These are phyloP conservation scores for Kalaharituber pfeilii DNA, from an alignment of 2,329 filamentous ascomycete genomes.

Conservation along the genomic window DNA sequence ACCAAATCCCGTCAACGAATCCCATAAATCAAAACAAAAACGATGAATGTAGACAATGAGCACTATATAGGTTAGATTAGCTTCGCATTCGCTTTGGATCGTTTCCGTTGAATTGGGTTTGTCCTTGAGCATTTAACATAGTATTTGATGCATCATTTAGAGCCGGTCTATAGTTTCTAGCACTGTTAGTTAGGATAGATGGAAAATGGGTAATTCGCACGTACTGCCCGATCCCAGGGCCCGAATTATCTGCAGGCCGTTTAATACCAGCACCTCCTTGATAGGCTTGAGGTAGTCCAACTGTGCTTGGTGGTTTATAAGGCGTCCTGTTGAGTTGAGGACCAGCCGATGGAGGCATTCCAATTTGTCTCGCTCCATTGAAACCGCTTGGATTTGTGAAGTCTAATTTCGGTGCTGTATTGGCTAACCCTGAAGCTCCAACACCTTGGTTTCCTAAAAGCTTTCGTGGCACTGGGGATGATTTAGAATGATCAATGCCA, in stretches of 20 bases:
- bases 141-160: conserved; percentile 11
- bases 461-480: conserved; percentile 21
- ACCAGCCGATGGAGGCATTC: conserved; percentile 11
- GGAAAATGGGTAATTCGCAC: neutral
- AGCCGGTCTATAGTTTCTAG: conserved; percentile 9
- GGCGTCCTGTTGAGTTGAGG: neutral
- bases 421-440: neutral
- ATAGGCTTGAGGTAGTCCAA: conserved; percentile 10
- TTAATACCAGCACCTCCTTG: conserved; percentile 12
- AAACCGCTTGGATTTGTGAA: conserved; percentile 19
- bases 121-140: conserved; percentile 8
- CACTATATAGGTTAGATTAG: neutral
- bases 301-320: conserved; percentile 5
- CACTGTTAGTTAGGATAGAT: conserved; percentile 4
- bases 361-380: conserved; percentile 13
- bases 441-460: conserved; percentile 12
- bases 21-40: neutral
- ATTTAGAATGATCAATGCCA: conserved; percentile 23
- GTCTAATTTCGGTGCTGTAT: conserved; percentile 14
- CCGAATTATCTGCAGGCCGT: conserved; percentile 8
- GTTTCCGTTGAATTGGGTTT: conserved; percentile 6
- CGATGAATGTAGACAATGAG: neutral
- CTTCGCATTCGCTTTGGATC: conserved; percentile 10
- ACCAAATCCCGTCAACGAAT: neutral
- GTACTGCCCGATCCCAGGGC: conserved; percentile 5